Evolutionary conservation across 331 rosid species (phyloP), one percentile per base, ranked within the genome.

Genomic region (Erythrophleum ivorense): DNA sequence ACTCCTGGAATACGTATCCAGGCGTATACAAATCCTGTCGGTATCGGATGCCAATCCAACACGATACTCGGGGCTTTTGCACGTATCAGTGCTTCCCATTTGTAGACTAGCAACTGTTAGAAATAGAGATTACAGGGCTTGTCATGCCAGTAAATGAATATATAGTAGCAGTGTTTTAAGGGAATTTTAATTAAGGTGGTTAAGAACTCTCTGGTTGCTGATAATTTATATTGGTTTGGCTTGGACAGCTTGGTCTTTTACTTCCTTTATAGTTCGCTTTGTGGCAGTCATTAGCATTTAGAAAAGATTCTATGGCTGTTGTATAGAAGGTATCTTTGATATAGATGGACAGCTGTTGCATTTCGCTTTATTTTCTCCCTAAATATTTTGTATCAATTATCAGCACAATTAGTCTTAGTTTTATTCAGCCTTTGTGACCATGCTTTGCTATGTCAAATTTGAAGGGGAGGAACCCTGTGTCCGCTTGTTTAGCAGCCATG

Each of bases 391-490:
- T 50, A 64, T 64, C 71, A 15, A 6, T 64, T 14, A 36, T 36
- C 48, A 33, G n/a, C 24, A 36, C 13, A 36, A 36, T 64, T 36
- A 36, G 36, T 64, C 46, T 15, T 64, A 34, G 71, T 34, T 64
- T 34, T 2, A 36, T 48, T 15, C 46, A 34, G 40, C 14, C 46
- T 34, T 36, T 34, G 71, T 64, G 48, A 64, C 24, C 21, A 34
- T 64, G 36, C 43, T 21, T 16, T 34, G n/a, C 48, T n/a, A 72
- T 80, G 87, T 77, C 77, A 58, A 73, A 49, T 57, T 33, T 68
- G 85, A 83, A 80, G 74, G 48, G 24, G 21, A 83, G 65, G 40
- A 38, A 41, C 15, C 45, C n/a, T 57, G 31, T 71, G 54, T 72
- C 87, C 43, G 5, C 73, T 55, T 75, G 41, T 57, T 38, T 66